Conservation (phyloP, 208 protist genomes). For the Trypanosomatidae sp. region DNA sequence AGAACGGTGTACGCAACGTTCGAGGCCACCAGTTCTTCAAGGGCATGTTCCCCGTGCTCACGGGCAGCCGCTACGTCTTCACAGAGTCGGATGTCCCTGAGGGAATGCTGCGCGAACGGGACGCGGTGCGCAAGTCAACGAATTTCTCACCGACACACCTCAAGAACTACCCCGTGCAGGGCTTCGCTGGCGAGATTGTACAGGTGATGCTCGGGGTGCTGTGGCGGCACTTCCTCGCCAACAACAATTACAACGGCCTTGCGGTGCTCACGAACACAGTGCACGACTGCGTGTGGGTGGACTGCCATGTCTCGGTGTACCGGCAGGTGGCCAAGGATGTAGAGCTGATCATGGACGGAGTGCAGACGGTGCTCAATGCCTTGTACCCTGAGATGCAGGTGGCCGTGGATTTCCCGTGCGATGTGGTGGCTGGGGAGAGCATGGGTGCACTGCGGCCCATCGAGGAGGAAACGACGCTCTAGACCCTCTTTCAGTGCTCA, state of each 20-base stretch:
- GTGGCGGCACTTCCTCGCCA: slow-evolving; percentile 84
- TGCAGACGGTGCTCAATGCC: slow-evolving; percentile 74
- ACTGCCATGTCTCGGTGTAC: slow-evolving; percentile 86
- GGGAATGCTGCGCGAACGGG: slow-evolving; percentile 57
- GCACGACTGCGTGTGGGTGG: slow-evolving; percentile 94
- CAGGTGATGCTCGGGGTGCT: slow-evolving; percentile 92
- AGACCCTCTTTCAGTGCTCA: not conserved
- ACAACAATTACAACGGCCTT: slow-evolving; percentile 90
- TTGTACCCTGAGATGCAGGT: slow-evolving; percentile 86
- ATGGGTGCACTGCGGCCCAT: slow-evolving; percentile 87
- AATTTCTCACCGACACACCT: slow-evolving; percentile 93
- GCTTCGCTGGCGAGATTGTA: slow-evolving; percentile 94
- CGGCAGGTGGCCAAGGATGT: slow-evolving; percentile 79
- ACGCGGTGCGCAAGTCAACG: slow-evolving; percentile 74
- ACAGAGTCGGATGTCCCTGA: slow-evolving; percentile 88
- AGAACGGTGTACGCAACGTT: slow-evolving; percentile 86
- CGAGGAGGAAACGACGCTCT: slow-evolving; percentile 65
- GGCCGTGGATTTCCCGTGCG: slow-evolving; percentile 85
- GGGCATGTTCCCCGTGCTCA: slow-evolving; percentile 91
- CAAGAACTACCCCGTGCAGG: slow-evolving; percentile 94
- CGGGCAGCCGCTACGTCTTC: slow-evolving; percentile 90
- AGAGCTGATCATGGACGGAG: slow-evolving; percentile 85
- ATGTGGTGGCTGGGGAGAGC: slow-evolving; percentile 87
- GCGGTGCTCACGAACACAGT: slow-evolving; percentile 93
- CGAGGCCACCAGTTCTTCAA: slow-evolving; percentile 91